Base-by-base conservation (phyloP, 2,329 filamentous ascomycete species). In the Claviceps capensis region DNA sequence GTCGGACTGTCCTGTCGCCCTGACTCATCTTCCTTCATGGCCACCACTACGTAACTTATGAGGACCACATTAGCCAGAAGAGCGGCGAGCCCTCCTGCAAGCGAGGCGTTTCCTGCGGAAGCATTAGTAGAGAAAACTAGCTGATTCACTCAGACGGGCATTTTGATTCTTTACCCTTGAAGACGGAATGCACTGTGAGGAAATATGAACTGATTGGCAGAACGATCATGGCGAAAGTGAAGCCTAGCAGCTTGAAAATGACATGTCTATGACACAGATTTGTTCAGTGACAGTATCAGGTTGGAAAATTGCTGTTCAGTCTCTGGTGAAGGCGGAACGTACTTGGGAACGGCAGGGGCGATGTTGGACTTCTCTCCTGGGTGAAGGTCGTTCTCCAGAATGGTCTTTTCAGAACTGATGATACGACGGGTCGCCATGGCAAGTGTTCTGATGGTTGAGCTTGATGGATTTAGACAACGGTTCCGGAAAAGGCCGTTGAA, bases 171-270 rank as follows among this genome's bases (percentile, higher is more conserved):
- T 30, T 71, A 90, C 91, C 90, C 60, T 75, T 73, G 69, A 95
- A 96, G 30, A 96, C 60, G 1, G 74, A 77, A 62, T 90, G 78
- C 30, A 95, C 76, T 0, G 86, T 86, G 46, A 86, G 62, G 66
- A 94, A 98, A 69, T 96, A 98, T 43, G 86, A 88, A 42, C 87
- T 83, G 59, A 98, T 88, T 14, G 93, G 93, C 19, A 86, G 69
- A 16, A 85, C 78, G 54, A 96, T 78, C 91, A 98, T 97, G 64
- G 89, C 90, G 41, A 90, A 73, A 0, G 90, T 95, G 70, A 96
- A 97, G 57, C 79, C 83, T 16, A 97, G 76, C 19, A 98, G 81
- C 71, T 97, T 98, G 63, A 83, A 72, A 57, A 98, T 93, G 58
- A 97, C 89, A 63, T 85, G 76, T 53, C 88, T 88, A 52, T 11